Conservation (phyloP, 768 basidiomycete species). For the Boletus rubescentipes region DNA sequence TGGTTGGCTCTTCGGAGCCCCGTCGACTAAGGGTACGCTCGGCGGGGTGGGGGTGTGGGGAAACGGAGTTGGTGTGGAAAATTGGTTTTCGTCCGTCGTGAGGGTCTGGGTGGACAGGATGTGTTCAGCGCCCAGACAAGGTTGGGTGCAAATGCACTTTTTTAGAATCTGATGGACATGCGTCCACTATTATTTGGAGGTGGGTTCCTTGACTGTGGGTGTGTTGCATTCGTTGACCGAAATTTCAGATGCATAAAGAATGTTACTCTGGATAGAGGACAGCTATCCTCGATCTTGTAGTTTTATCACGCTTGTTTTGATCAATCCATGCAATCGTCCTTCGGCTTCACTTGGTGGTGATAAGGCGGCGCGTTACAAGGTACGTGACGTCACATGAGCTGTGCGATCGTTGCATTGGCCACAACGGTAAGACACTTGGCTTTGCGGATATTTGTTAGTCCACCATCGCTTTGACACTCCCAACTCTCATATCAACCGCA, state of each 20-base stretch:
- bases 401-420: conserved; percentile 7
- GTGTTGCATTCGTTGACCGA: conserved; percentile 4
- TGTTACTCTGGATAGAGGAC: conserved; percentile 16
- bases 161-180: conserved; percentile 16
- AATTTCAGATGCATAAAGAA: conserved; percentile 6
- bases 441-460: conserved; percentile 27
- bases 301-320: conserved; percentile 28
- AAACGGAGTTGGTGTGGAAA: conserved; percentile 2
- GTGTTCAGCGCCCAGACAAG: conserved; percentile 9
- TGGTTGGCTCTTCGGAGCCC: conserved; percentile 86
- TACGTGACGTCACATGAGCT: conserved; percentile 35
- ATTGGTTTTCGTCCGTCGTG: background rate
- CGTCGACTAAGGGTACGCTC: conserved; percentile 59
- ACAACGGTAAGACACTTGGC: conserved; percentile 6
- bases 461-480: conserved; percentile 23
- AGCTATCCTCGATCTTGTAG: conserved; percentile 23
- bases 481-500: conserved; percentile 11
- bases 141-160: conserved; percentile 6
- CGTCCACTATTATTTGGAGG: conserved; percentile 21
- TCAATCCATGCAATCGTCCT: conserved; percentile 17
- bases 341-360: background rate
- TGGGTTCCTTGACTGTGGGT: background rate
- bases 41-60: conserved; percentile 54
- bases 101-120: background rate
- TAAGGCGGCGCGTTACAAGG: conserved; percentile 17